These are phyloP conservation scores for Lactarius sanguifluus DNA, from an alignment of 768 basidiomycete genomes.

Conservation along the genomic window DNA sequence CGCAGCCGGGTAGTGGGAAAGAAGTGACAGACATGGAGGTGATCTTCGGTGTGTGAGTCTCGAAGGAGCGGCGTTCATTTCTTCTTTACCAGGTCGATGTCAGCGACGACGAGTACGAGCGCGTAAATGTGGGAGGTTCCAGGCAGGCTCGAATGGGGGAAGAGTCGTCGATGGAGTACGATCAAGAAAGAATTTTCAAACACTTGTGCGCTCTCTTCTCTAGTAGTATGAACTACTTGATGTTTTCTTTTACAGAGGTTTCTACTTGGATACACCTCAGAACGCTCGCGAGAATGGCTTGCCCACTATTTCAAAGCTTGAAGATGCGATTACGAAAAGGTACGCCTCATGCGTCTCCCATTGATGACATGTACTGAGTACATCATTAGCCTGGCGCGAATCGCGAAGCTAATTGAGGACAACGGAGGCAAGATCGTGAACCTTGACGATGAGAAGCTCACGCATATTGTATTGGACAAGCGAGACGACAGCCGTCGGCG, in stretches of 20 bases:
- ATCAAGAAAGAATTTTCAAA: constrained; percentile 73
- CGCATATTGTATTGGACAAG: constrained; percentile 84
- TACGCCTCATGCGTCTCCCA: constrained; percentile 35
- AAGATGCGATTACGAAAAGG: constrained; percentile 54
- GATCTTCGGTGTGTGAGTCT: background rate
- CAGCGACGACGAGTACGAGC: constrained; percentile 13
- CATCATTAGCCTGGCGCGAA: constrained; percentile 52
- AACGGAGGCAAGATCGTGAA: constrained; percentile 75
- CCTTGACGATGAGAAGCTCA: constrained; percentile 74
- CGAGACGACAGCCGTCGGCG: constrained; percentile 72
- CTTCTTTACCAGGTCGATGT: constrained; percentile 11
- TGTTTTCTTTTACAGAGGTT: constrained; percentile 51
- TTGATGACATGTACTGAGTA: background rate
- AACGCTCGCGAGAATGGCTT: constrained; percentile 72
- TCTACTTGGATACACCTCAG: constrained; percentile 82
- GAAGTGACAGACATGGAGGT: constrained; percentile 18
- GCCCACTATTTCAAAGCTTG: constrained; percentile 52
- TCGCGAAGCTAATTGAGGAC: constrained; percentile 52
- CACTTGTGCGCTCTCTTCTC: constrained; percentile 60
- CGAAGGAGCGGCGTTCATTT: background rate
- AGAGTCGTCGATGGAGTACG: constrained; percentile 70
- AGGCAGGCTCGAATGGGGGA: constrained; percentile 61
- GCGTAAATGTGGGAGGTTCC: background rate
- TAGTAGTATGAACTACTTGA: constrained; percentile 2
- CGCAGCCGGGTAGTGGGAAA: constrained; percentile 14